Evolutionary conservation across 164 flowering plant species (phyloP).

Genomic region (Aristolochia californica): DNA sequence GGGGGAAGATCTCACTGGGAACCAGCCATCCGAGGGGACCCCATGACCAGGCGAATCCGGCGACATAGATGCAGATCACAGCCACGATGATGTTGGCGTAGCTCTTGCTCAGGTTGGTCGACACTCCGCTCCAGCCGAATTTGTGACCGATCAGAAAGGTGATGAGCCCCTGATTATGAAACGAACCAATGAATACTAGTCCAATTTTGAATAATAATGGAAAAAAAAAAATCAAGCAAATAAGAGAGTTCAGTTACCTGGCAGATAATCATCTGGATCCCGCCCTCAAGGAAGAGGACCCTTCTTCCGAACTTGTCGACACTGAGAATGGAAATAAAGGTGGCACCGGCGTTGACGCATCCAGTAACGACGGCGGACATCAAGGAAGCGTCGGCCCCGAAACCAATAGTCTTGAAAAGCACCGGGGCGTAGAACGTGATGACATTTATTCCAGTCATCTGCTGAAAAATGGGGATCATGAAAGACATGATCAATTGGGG

Average conservation of each 20-base stretch:
- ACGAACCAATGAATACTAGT: background rate
- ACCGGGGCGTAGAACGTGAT: slow-evolving; percentile 29
- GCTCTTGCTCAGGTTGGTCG: slow-evolving; percentile 6
- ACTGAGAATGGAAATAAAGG: slow-evolving; percentile 10
- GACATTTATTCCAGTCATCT: slow-evolving; percentile 22
- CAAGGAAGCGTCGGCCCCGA: slow-evolving; percentile 17
- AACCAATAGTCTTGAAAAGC: slow-evolving; percentile 20
- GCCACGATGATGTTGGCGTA: slow-evolving; percentile 8
- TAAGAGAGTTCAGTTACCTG: slow-evolving; percentile 9
- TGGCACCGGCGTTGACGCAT: slow-evolving; percentile 18
- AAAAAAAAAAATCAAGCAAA: background rate
- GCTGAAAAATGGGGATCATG: slow-evolving; percentile 22
- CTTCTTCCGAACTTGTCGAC: slow-evolving; percentile 19
- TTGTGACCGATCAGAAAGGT: slow-evolving; percentile 13
- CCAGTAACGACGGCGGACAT: slow-evolving; percentile 21
- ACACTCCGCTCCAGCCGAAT: slow-evolving; percentile 16
- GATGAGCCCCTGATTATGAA: slow-evolving; percentile 6
- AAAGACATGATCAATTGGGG: slow-evolving; percentile 23
- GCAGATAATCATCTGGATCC: slow-evolving; percentile 20
- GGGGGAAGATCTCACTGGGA: slow-evolving; percentile 26
- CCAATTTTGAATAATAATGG: background rate
- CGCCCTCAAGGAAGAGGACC: slow-evolving; percentile 21
- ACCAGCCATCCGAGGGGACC: slow-evolving; percentile 28
- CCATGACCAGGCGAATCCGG: slow-evolving; percentile 27
- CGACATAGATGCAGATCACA: slow-evolving; percentile 19